Evolutionary conservation across 164 flowering plant species (phyloP).

Genomic region (Vitis labrusca): DNA sequence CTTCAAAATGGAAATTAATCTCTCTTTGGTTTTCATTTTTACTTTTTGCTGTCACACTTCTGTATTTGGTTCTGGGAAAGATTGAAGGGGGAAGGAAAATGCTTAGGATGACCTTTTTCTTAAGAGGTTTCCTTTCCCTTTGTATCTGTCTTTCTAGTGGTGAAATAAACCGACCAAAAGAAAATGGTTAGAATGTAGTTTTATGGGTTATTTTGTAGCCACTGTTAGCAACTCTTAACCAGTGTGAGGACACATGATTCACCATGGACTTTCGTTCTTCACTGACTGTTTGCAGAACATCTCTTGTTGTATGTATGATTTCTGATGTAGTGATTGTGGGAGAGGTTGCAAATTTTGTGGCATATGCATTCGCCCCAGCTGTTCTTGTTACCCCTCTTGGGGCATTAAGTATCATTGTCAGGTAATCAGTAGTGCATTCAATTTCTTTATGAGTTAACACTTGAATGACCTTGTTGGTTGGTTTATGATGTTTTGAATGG

Average conservation of each 20-base stretch:
- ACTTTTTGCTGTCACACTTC: too few species aligned
- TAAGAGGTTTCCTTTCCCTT: too few species aligned
- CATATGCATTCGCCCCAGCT: conserved; percentile 92
- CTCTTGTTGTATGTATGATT: conserved; percentile 25
- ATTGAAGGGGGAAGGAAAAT: too few species aligned
- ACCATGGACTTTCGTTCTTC: conserved; percentile 5
- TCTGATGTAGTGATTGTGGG: conserved; percentile 73
- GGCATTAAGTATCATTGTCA: conserved; percentile 78
- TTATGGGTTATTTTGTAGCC: background rate
- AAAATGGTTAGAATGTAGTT: background rate
- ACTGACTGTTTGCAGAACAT: conserved; percentile 26
- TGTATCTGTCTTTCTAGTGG: too few species aligned
- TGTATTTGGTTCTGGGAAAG: too few species aligned
- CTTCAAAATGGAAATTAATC: too few species aligned
- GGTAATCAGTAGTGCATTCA: conserved; percentile 32
- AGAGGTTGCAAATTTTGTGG: conserved; percentile 82
- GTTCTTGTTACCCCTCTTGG: conserved; percentile 94
- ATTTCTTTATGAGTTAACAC: background rate
- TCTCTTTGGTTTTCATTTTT: too few species aligned
- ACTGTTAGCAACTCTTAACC: background rate
- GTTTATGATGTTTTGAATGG: background rate
- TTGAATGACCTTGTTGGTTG: background rate
- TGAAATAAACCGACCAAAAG: too few species aligned
- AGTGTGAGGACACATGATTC: background rate
- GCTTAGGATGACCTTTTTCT: too few species aligned